Base-by-base conservation (phyloP, 176 grass and related monocot genomes). In the Alopecurus myosuroides region DNA sequence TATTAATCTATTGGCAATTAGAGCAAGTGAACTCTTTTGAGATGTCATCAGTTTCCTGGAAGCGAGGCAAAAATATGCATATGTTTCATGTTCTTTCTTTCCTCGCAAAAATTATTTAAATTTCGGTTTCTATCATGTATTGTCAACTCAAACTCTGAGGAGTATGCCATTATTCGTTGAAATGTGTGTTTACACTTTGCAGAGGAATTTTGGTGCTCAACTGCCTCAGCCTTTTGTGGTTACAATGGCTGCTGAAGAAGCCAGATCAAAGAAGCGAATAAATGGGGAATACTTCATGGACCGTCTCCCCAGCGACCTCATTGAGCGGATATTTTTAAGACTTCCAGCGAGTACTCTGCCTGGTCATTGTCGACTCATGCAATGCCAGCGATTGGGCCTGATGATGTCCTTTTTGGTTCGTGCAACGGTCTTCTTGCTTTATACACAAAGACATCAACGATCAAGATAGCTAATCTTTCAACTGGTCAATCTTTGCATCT, bases 351-450 rank as follows among this genome's bases (percentile, higher is more conserved):
- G 23, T 46, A 68, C 88, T 76, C 36, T 89, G 48, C 61, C 26
- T 79, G 33, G 42, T 23, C 19, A 51, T 35, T 36, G 14, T 78
- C 18, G 1, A 79, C 65, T 25, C 73, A 67, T 33, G 63, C 14
- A 13, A 17, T 81, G 48, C 61, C 52, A 0, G 44, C 61, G 19
- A 72, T 88, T 44, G 81, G 78, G 14, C 40, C 40, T 31, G 74
- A 88, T 30, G 74, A 72, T 84, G 53, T 53, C 51, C 52, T 88
- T 17, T 84, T 88, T 74, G 81, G 74, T 26, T 64, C 81, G 19
- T 88, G 74, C 76, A 84, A 83, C 7, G 86, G 86, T 25, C 42
- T 88, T 76, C 81, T 88, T 84, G 83, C 42, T 42, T 84, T 79
- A 56, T 79, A 79, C 86, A 88, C 29, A 67, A 79, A 13, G 61